phyloP scores from a whole-genome alignment of 2,329 filamentous ascomycete genomes.

The Fusarium hostae region DNA sequence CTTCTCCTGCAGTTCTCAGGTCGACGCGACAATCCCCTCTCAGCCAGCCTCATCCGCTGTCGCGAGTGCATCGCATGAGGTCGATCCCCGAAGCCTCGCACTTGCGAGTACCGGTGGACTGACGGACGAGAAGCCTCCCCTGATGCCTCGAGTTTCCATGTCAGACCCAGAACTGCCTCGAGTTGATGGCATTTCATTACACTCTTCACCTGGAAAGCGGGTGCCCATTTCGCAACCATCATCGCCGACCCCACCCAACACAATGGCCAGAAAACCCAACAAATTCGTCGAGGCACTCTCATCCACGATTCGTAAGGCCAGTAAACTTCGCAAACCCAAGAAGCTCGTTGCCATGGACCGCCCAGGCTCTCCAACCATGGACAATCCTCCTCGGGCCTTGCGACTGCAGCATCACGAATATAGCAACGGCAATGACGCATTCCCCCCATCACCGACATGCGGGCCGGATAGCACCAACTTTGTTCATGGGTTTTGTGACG shows the following conservation, averaged over 20 bases:
- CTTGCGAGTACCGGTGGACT: slow-evolving; percentile 29
- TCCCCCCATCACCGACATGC: slow-evolving; percentile 44
- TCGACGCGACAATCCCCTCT: slow-evolving; percentile 41
- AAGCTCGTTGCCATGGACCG: slow-evolving; percentile 42
- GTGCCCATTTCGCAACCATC: slow-evolving; percentile 47
- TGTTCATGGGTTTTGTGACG: slow-evolving; percentile 52
- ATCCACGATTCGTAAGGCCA: slow-evolving; percentile 55
- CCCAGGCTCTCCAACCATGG: slow-evolving; percentile 48
- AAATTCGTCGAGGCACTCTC: slow-evolving; percentile 56
- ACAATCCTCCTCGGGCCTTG: slow-evolving; percentile 49
- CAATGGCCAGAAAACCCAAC: slow-evolving; percentile 49
- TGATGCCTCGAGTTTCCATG: slow-evolving; percentile 53
- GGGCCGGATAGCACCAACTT: slow-evolving; percentile 47
- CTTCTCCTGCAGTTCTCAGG: slow-evolving; percentile 49
- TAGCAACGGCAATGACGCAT: slow-evolving; percentile 38
- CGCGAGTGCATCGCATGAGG: slow-evolving; percentile 39
- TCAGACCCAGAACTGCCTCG: slow-evolving; percentile 61
- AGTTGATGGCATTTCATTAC: slow-evolving; percentile 60
- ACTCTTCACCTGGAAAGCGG: slow-evolving; percentile 49
- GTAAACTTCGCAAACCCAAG: slow-evolving; percentile 48
- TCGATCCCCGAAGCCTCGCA: slow-evolving; percentile 46
- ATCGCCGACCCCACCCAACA: slow-evolving; percentile 49
- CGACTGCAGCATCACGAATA: slow-evolving; percentile 47
- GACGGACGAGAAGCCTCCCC: slow-evolving; percentile 33
- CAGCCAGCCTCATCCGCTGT: slow-evolving; percentile 32